Base-by-base conservation (phyloP, 169 alveolate species). In the Besnoitia besnoiti region DNA sequence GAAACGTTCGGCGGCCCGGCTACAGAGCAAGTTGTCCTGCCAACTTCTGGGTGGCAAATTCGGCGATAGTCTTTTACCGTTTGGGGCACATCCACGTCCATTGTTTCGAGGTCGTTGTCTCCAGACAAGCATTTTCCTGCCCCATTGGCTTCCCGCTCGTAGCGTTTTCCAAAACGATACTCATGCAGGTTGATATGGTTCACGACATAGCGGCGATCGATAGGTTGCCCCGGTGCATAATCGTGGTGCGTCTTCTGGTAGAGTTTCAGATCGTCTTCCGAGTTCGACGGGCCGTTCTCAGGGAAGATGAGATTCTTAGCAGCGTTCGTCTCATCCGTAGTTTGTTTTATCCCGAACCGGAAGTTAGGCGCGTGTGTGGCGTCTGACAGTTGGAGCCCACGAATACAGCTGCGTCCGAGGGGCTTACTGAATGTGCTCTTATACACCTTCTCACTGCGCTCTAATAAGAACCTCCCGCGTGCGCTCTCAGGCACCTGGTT, bases 231-330 rank as follows among this genome's bases (percentile, higher is more conserved):
- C 37, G 62, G 50, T 10, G 59, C 19, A 46, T 77, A 46, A 19
- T 21, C 61, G 21, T 40, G 87, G 3, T 77, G 87, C 8, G 42
- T 77, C 40, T 77, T 27, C 35, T 40, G 37, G 62, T 40, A 77
- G 35, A 46, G 87, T 39, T 14, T 42, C 39, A 12, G 51, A 12
- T 46, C 87, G 61, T 77, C 21, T 35, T 77, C 61, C 16, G 84
- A 73, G 84, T 33, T 73, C 37, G 87, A 24, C 47, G 59, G 59
- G n/a, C 3, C 55, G 40, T 27, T 14, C 12, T 8, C 40, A 16
- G 87, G 87, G 35, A 77, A 77, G 59, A 77, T 77, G 59, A 77
- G 87, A 19, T 46, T 77, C n/a, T 77, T 77, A 8, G 87, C 87
- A 30, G 87, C 87, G 47, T 77, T 35, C 16, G 40, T 35, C 59